Conservation (phyloP, 345 rosid genomes). For the Populus alba region DNA sequence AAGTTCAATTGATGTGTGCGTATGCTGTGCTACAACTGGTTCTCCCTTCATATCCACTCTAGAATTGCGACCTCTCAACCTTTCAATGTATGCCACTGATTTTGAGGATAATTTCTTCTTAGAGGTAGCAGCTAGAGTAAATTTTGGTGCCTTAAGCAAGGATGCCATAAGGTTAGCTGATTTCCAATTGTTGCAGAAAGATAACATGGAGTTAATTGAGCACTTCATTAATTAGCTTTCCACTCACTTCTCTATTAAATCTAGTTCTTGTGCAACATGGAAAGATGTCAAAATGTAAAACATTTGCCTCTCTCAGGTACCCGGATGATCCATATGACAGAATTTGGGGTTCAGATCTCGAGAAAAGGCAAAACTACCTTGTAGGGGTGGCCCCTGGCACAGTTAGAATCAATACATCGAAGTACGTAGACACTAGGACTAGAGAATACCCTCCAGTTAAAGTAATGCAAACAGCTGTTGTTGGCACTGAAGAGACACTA, state of each 20-base stretch:
- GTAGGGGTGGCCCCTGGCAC: constrained; percentile 90
- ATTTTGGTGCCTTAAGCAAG: constrained; percentile 72
- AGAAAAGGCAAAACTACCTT: constrained; percentile 73
- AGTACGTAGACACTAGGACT: constrained; percentile 50
- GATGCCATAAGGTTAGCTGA: constrained; percentile 62
- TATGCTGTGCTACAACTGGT: constrained; percentile 88
- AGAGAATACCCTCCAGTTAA: constrained; percentile 96
- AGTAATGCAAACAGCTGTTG: constrained; percentile 97
- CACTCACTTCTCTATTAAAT: not conserved
- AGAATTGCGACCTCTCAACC: constrained; percentile 82
- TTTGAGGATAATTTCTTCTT: constrained; percentile 80
- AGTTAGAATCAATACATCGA: constrained; percentile 61
- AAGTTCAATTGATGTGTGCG: constrained; percentile 69
- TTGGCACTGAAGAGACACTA: constrained; percentile 67
- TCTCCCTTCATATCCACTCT: constrained; percentile 86
- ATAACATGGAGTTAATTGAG: not conserved
- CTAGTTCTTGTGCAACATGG: not conserved
- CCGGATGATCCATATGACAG: constrained; percentile 99
- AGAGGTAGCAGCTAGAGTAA: constrained; percentile 86
- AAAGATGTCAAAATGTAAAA: not conserved
- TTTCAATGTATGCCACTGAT: constrained; percentile 86
- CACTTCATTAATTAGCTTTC: not conserved
- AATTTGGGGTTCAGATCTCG: constrained; percentile 93
- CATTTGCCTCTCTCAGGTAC: constrained; percentile 52
- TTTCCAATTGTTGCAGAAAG: not conserved